Percentiles rank a stretch among this genome's conserved stretches.
phyloP scores from a whole-genome alignment of 2,329 filamentous ascomycete species.

The Pleoardoris graminearum region DNA sequence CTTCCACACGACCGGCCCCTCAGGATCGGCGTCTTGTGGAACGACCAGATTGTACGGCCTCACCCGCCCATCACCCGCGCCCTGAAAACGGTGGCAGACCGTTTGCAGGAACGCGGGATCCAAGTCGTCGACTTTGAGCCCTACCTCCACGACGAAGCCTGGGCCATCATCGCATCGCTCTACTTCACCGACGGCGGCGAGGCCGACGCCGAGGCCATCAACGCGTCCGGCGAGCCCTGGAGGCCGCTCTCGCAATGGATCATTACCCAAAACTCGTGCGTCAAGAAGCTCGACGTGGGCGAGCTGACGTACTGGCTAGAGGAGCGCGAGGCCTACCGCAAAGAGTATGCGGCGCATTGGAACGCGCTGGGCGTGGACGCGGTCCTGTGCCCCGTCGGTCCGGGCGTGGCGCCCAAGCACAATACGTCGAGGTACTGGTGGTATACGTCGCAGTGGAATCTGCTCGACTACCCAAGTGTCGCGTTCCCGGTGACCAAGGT shows the following conservation, averaged over 20 bases:
- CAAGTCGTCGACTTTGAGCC: constrained; percentile 58
- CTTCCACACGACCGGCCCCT: constrained; percentile 41
- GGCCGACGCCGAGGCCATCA: constrained; percentile 57
- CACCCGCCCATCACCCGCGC: constrained; percentile 68
- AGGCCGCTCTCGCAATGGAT: constrained; percentile 64
- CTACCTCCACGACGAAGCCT: constrained; percentile 55
- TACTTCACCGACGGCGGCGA: constrained; percentile 62
- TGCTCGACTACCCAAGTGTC: constrained; percentile 67
- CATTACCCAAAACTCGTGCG: constrained; percentile 57
- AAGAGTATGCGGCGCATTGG: constrained; percentile 53
- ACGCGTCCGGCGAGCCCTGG: constrained; percentile 60
- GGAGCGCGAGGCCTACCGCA: constrained; percentile 51
- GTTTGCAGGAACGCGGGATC: constrained; percentile 52
- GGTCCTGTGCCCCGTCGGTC: constrained; percentile 63
- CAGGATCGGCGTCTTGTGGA: constrained; percentile 64
- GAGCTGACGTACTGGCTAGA: constrained; percentile 50
- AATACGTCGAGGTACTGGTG: constrained; percentile 62
- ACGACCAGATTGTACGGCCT: constrained; percentile 66
- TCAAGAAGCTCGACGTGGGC: constrained; percentile 45
- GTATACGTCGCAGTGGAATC: constrained; percentile 70
- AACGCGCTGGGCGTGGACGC: constrained; percentile 57
- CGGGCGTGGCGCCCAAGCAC: constrained; percentile 59
- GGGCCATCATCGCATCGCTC: constrained; percentile 49
- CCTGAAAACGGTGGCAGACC: constrained; percentile 51
- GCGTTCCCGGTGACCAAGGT: constrained; percentile 60